Evolutionary conservation across 805 yeast species (phyloP).

Genomic region (Cyberlindnera saturnus): DNA sequence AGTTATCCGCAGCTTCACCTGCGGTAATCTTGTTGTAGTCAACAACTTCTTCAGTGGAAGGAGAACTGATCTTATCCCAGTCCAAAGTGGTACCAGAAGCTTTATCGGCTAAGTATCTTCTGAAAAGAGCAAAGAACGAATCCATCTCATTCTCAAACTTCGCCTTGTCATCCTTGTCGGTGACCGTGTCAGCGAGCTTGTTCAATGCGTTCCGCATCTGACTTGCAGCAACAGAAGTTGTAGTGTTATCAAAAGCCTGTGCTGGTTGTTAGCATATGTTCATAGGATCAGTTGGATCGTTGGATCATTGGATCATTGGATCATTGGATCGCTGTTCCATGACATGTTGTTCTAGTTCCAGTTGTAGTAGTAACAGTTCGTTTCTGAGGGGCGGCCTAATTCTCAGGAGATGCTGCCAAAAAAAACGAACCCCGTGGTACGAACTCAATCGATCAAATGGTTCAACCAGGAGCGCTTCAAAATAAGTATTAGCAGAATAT

Average conservation of each 20-base stretch:
- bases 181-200: constrained; percentile 78
- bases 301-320: not conserved
- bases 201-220: constrained; percentile 97
- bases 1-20: constrained; percentile 33
- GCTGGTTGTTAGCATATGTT: constrained; percentile 12
- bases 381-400: too few relatives aligned
- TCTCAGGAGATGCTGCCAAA: too few relatives aligned
- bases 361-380: too few relatives aligned
- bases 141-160: constrained; percentile 90
- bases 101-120: constrained; percentile 86
- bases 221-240: constrained; percentile 92
- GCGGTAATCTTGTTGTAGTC: constrained; percentile 51
- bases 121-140: constrained; percentile 84
- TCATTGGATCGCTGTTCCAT: not conserved
- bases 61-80: constrained; percentile 96
- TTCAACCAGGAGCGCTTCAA: too few relatives aligned
- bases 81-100: constrained; percentile 79
- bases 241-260: constrained; percentile 88
- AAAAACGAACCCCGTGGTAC: too few relatives aligned
- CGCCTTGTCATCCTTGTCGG: constrained; percentile 38
- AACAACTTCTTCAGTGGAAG: constrained; percentile 83
- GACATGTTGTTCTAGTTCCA: not conserved
- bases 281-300: not conserved
- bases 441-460: too few relatives aligned
- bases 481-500: too few relatives aligned